Conservation (phyloP, 2,329 filamentous ascomycete genomes). For the Pseudopithomyces maydicus region DNA sequence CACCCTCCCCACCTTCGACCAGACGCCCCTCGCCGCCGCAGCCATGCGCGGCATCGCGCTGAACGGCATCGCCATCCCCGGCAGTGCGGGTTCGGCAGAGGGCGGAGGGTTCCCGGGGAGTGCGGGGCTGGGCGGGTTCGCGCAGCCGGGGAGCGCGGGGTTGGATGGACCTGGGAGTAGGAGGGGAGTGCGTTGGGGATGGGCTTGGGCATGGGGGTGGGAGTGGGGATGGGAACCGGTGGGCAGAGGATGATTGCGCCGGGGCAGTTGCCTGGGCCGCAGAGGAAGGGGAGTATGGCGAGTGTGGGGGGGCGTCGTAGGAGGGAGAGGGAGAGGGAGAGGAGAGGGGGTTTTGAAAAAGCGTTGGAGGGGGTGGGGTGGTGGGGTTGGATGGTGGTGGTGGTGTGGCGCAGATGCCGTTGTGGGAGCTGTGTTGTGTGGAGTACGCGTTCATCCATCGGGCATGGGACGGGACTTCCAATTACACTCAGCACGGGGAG, state of each 20-base stretch:
- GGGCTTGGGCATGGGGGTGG: no score
- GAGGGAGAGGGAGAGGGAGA: not conserved
- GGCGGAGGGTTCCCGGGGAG: conserved; percentile 39
- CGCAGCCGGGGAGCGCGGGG: conserved; percentile 35
- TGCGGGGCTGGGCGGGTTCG: conserved; percentile 30
- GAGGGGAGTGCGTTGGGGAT: conserved; percentile 35
- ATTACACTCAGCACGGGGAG: no score
- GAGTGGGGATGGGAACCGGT: no score
- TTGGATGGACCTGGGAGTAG: conserved; percentile 33
- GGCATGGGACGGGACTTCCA: no score
- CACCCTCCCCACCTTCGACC: conserved; percentile 27
- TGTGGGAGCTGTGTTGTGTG: no score
- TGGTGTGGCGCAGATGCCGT: no score
- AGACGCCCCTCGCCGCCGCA: conserved; percentile 29
- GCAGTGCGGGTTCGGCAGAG: conserved; percentile 34
- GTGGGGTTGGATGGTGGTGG: no score
- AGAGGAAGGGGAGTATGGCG: conserved; percentile 37
- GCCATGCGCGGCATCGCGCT: conserved; percentile 31
- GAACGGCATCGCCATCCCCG: conserved; percentile 33
- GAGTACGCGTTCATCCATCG: no score
- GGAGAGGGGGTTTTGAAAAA: no score
- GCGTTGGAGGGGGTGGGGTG: no score
- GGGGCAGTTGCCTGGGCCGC: conserved; percentile 43
- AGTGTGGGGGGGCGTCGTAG: conserved; percentile 19
- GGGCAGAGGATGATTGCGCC: conserved; percentile 43